phyloP scores from a whole-genome alignment of 371 early-diverging fungal genomes.

The Rhizopus sp. region DNA sequence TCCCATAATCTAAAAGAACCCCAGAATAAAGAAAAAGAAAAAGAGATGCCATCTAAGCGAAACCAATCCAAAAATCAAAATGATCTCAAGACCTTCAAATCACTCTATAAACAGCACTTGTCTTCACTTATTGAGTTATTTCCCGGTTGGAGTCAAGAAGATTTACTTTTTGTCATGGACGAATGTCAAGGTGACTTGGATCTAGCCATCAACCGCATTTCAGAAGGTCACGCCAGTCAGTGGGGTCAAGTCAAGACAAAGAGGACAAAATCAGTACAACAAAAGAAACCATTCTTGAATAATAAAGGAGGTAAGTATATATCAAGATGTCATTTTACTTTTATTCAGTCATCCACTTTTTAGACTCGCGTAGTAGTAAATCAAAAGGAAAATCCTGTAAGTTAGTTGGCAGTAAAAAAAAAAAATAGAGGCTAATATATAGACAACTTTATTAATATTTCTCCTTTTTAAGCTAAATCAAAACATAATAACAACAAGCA shows the following conservation, averaged over 20 bases:
- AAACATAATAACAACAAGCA: neutral
- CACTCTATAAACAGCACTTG: conserved; percentile 13
- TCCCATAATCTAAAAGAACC: neutral
- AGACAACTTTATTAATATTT: neutral
- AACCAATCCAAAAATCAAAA: conserved; percentile 14
- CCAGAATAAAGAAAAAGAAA: conserved; percentile 2
- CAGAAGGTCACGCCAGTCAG: conserved; percentile 30
- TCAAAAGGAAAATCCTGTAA: too few species aligned
- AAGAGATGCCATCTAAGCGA: conserved; percentile 6
- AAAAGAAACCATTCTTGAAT: conserved; percentile 1
- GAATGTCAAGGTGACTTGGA: conserved; percentile 33
- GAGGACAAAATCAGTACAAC: conserved; percentile 16
- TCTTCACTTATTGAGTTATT: conserved; percentile 25
- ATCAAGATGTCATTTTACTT: neutral
- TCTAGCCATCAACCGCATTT: conserved; percentile 25
- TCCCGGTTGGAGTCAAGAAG: conserved; percentile 29
- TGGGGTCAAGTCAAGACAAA: conserved; percentile 32
- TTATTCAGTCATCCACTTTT: too few species aligned
- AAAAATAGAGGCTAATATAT: neutral
- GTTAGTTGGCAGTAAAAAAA: neutral
- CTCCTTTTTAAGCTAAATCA: neutral
- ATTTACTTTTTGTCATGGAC: conserved; percentile 30
- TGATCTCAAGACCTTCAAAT: conserved; percentile 19
- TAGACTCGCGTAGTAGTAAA: too few species aligned
- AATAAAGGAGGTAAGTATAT: neutral